A percentile compares a stretch with the other conserved stretches of the same genome.
Conservation (phyloP, 169 alveolate genomes). For the Plasmodium inui region DNA sequence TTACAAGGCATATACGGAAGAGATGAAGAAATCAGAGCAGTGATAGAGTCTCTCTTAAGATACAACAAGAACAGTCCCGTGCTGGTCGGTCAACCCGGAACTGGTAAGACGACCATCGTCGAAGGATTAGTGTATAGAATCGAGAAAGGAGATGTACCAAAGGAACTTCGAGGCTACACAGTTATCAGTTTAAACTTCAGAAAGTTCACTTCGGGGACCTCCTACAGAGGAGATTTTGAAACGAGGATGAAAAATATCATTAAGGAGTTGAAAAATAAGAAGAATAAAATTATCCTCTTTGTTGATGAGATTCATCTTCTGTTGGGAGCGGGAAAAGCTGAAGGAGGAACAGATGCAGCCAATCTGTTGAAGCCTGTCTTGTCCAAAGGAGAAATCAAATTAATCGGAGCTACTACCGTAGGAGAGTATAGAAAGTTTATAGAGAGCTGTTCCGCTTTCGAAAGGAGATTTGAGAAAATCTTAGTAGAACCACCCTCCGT, state of each 20-base stretch:
- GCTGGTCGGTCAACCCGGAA: slow-evolving; percentile 73
- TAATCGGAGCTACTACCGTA: slow-evolving; percentile 80
- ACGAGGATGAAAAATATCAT: slow-evolving; percentile 75
- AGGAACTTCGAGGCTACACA: slow-evolving; percentile 63
- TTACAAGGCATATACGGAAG: slow-evolving; percentile 70
- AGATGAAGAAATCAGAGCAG: slow-evolving; percentile 75
- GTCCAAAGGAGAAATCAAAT: slow-evolving; percentile 75
- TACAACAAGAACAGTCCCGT: slow-evolving; percentile 75
- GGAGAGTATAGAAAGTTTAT: slow-evolving; percentile 77
- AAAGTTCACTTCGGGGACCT: slow-evolving; percentile 70
- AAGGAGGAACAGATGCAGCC: slow-evolving; percentile 77
- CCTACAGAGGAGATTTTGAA: slow-evolving; percentile 77
- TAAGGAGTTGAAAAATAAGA: slow-evolving; percentile 69
- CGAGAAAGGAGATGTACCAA: slow-evolving; percentile 74
- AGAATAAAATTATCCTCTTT: slow-evolving; percentile 74
- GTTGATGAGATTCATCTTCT: slow-evolving; percentile 80
- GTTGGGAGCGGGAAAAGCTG: slow-evolving; percentile 78
- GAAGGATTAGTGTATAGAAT: slow-evolving; percentile 73
- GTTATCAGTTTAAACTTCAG: slow-evolving; percentile 64
- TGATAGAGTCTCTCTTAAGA: slow-evolving; percentile 59
- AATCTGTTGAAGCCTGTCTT: slow-evolving; percentile 78
- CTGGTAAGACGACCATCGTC: slow-evolving; percentile 75
- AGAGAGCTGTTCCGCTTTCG: slow-evolving; percentile 79
- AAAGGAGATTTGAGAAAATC: slow-evolving; percentile 79
- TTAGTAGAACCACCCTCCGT: slow-evolving; percentile 75